Conservation (phyloP, 495 filamentous ascomycete species). For the Xylaria bambusicola region DNA sequence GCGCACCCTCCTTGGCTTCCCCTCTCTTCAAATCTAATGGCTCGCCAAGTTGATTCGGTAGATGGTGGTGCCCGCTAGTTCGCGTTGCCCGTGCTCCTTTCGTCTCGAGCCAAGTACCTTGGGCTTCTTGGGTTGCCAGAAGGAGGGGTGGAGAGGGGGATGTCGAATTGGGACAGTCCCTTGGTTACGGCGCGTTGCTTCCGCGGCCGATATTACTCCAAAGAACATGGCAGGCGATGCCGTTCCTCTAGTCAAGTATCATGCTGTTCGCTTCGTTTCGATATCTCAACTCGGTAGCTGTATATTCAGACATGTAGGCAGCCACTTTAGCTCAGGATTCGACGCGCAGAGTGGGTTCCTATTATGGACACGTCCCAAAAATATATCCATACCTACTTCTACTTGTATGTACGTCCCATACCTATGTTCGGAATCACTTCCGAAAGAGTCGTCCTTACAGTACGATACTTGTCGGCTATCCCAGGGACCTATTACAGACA, state of each 20-base stretch:
- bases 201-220: not conserved
- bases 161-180: not conserved
- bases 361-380: no score
- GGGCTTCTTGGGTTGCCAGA: no score
- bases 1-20: not conserved
- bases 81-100: no score
- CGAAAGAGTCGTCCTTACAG: no score
- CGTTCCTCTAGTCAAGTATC: not conserved
- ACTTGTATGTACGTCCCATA: no score
- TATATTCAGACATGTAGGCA: not conserved
- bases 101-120: no score
- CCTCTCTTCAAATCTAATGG: not conserved
- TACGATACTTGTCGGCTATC: no score
- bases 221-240: not conserved
- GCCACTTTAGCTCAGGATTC: no score
- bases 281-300: not conserved
- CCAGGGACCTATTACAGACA: no score
- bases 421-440: no score
- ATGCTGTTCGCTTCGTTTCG: not conserved
- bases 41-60: slow-evolving; percentile 4
- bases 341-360: no score
- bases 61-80: not conserved
- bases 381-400: no score
- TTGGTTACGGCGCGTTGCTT: not conserved
- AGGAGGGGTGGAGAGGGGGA: not conserved